Base-by-base conservation (phyloP, 371 early-diverging fungal species). In the Batrachochytrium dendrobatidis region DNA sequence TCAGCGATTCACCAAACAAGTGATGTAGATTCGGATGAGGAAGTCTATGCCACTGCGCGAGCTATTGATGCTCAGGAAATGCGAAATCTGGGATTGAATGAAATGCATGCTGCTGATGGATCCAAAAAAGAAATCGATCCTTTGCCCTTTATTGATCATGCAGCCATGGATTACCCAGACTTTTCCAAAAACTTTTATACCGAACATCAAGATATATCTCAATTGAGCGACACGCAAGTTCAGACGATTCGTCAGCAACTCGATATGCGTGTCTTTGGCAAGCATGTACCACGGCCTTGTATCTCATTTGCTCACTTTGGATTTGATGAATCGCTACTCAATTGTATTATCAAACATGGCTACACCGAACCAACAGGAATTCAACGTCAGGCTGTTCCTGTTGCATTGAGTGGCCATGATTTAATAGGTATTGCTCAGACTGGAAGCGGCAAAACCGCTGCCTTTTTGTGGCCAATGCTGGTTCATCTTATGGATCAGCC, bases 361-460 rank as follows among this genome's bases (percentile, higher is more conserved):
- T 98, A 91, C 71, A 85, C 83, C 29, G 90, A 89, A 43, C 99
- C 99, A 4, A 94, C 99, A 15, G 97, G 98, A 8, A 99, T 99
- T 67, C 99, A 99, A 74, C 75, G 93, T 60, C 96, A 95, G 76
- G 90, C 97, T 1, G 91, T 99, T 43, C 99, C 99, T 8, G 87
- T 95, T 45, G 91, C 92, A 29, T 73, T 97, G 35, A 83, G 86
- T 66, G 88, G 89, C 60, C 83, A 96, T 53, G 98, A 98, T 70
- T 80, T 99, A 34, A 94, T 99, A 57, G 99, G 97, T 46, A 90
- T 99, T 60, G 99, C 99, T 22, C 89, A 97, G 70, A 99, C 99
- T 7, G 99, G 99, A 61, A 63, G 64, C 24, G 76, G 76, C 22
- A 76, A 76, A 45, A 76, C 76, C 1, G 73, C 71, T 1, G 72